Evolutionary conservation across 768 basidiomycete species (phyloP), one percentile per base, ranked within the genome.

Genomic region (Leccinum arenicola): DNA sequence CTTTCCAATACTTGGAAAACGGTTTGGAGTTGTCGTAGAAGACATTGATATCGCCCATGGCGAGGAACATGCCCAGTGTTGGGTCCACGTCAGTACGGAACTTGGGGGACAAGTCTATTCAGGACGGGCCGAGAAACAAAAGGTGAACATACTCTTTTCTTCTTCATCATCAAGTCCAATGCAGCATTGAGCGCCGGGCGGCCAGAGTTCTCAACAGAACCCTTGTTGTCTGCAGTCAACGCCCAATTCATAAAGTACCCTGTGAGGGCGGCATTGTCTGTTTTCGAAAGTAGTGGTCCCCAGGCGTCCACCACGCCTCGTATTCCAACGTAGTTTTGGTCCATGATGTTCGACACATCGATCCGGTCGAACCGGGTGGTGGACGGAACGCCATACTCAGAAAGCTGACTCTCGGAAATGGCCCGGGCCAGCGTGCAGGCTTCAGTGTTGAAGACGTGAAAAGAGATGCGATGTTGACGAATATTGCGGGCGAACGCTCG

Each of bases 241-340:
- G 50, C 57, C 81, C 81, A 82, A 56, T 82, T 82, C 81, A 82
- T 79, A 56, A 77, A 80, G 56, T 78, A 77, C 15, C 76, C 78
- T 6, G 80, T 60, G 6, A 82, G 65, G 0, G 75, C 60, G 5
- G 79, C 74, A 35, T 61, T 51, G 14, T 56, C 53, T 17, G 65
- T 74, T 6, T 65, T 59, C n/a, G 63, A 61, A 21, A 83, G 70
- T 4, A 80, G 55, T 10, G 76, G 73, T 1, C 66, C 69, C 81
- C 80, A 82, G 3, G 62, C 43, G 6, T 62, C 56, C 10, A 80
- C 61, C 17, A 78, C 72, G 1, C 52, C 31, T 15, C 54, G 57
- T 11, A 79, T 67, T 11, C 80, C 80, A 23, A 73, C 72, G 47
- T 80, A 81, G 15, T 77, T 73, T 11, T 48, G 52, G 55, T 83